Percentiles rank a stretch among this genome's conserved stretches.
Evolutionary conservation across 208 protist genomes (phyloP).

Genomic region (Acanthamoeba triangularis): DNA sequence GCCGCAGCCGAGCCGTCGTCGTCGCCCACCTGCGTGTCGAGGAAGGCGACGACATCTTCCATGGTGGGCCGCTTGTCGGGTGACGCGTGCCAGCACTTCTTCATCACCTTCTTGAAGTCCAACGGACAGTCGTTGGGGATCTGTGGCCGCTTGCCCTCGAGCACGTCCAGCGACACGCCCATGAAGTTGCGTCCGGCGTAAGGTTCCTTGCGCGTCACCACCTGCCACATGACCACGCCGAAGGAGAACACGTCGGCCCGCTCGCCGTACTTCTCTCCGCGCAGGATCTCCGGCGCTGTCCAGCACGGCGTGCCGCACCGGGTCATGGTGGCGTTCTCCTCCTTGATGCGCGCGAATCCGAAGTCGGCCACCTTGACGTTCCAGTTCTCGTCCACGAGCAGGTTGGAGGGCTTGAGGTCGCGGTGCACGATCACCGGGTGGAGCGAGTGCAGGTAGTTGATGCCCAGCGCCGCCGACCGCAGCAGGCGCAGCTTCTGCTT

Average conservation of each 20-base stretch:
- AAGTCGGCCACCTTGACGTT: constrained; percentile 41
- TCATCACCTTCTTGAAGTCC: constrained; percentile 1
- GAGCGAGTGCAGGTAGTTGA: constrained; percentile 49
- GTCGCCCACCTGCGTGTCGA: not conserved
- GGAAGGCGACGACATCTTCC: not conserved
- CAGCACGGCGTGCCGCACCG: constrained; percentile 26
- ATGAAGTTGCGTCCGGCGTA: constrained; percentile 39
- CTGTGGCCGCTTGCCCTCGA: not conserved
- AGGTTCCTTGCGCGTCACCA: not conserved
- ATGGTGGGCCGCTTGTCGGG: not conserved
- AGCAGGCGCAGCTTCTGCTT: not conserved
- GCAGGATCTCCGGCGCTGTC: not conserved
- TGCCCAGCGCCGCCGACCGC: not conserved
- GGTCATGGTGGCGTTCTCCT: constrained; percentile 35
- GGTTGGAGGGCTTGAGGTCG: constrained; percentile 9
- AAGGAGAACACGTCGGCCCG: not conserved
- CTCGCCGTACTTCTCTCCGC: constrained; percentile 28
- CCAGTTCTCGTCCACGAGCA: constrained; percentile 47
- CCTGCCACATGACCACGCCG: constrained; percentile 18
- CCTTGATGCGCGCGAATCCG: constrained; percentile 24
- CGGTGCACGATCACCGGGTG: constrained; percentile 7
- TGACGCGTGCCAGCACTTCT: not conserved
- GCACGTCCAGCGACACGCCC: constrained; percentile 37
- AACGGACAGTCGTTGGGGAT: not conserved
- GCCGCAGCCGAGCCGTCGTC: no score